Base-by-base conservation (phyloP, 176 grass and related monocot species). In the Guadua angustifolia region DNA sequence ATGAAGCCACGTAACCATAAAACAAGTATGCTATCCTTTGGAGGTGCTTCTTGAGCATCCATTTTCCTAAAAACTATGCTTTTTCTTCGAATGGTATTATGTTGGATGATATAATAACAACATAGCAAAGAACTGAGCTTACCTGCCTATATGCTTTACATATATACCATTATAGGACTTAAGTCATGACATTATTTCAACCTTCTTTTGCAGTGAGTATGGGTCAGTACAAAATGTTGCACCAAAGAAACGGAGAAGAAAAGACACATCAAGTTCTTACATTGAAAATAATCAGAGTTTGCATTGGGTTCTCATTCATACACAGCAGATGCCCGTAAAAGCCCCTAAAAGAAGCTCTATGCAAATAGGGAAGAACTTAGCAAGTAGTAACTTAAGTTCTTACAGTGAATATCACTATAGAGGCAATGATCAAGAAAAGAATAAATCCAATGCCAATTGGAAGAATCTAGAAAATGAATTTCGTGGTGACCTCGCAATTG, bases 171-270 rank as follows among this genome's bases (percentile, higher is more conserved):
- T n/a, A n/a, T n/a, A n/a, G n/a, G n/a, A n/a, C n/a, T n/a, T n/a
- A n/a, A n/a, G n/a, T n/a, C n/a, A n/a, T n/a, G n/a, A n/a, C n/a
- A n/a, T n/a, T n/a, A n/a, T n/a, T n/a, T n/a, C n/a, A n/a, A n/a
- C n/a, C n/a, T n/a, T n/a, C n/a, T n/a, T n/a, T n/a, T n/a, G n/a
- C n/a, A n/a, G n/a, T n/a, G n/a, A n/a, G n/a, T n/a, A n/a, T n/a
- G n/a, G n/a, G n/a, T n/a, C n/a, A n/a, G n/a, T n/a, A n/a, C n/a
- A n/a, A n/a, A n/a, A n/a, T n/a, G n/a, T n/a, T n/a, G n/a, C n/a
- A n/a, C n/a, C n/a, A n/a, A n/a, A 81, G 82, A 95, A 90, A 90
- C 84, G 85, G 62, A 95, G 88, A 92, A 86, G 90, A 84, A 95
- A 80, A 84, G 88, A 95, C 24, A 63, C 82, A 68, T 79, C 82